These are phyloP conservation scores for Alternaria novae-zelandiae DNA, from an alignment of 2,329 filamentous ascomycete species.

Conservation along the genomic window DNA sequence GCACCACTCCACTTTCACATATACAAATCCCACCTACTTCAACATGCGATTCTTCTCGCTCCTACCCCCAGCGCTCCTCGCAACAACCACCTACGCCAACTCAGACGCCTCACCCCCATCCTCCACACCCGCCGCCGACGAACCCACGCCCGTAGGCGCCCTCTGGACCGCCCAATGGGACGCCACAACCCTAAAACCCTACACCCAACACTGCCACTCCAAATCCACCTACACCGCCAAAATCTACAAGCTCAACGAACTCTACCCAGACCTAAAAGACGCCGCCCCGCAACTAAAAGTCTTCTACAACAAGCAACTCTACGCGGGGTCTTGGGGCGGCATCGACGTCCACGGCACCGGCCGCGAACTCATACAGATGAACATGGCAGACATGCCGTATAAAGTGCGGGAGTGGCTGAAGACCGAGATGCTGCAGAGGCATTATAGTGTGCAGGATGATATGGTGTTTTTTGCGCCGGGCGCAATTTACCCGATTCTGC, in stretches of 20 bases:
- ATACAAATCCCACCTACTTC: background rate
- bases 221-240: slow-evolving; percentile 28
- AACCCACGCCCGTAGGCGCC: slow-evolving; percentile 37
- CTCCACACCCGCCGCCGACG: slow-evolving; percentile 18
- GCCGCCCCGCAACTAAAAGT: slow-evolving; percentile 45
- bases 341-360: slow-evolving; percentile 60
- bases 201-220: slow-evolving; percentile 28
- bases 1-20: background rate
- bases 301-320: slow-evolving; percentile 45
- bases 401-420: slow-evolving; percentile 57
- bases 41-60: slow-evolving; percentile 34
- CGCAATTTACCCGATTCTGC: slow-evolving; percentile 58
- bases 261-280: slow-evolving; percentile 42
- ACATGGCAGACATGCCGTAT: slow-evolving; percentile 53
- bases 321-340: slow-evolving; percentile 62
- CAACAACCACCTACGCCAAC: slow-evolving; percentile 22
- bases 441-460: slow-evolving; percentile 51
- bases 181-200: slow-evolving; percentile 25
- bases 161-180: slow-evolving; percentile 43
- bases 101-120: slow-evolving; percentile 16
- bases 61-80: slow-evolving; percentile 31
- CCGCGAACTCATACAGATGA: slow-evolving; percentile 57
- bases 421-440: slow-evolving; percentile 50
- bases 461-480: slow-evolving; percentile 62
- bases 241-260: slow-evolving; percentile 40